Evolutionary conservation across 1,284 basidiomycete species (phyloP), one percentile per base, ranked within the genome.

Genomic region (Coniophora puteana): DNA sequence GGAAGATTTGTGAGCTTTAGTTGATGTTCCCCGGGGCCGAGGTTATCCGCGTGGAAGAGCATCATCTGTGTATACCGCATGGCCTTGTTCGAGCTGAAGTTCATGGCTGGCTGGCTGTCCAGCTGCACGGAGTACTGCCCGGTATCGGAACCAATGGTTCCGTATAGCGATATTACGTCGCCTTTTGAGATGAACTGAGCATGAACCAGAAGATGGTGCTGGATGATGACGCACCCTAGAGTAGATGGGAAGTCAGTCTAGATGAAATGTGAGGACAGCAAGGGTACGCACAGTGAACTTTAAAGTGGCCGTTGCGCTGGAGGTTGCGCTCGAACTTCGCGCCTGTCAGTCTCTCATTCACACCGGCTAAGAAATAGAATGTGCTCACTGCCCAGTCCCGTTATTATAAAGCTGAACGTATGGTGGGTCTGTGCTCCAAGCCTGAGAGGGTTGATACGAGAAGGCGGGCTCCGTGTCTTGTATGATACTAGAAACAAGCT

Each of bases 371-470:
- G 10, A 8, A 27, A 27, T 27, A 22, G 32, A 8, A 22, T 18
- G 11, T 10, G 39, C 51, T 48, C 29, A 53, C 53, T 51, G 47
- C 26, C 50, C 52, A 26, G 44, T 48, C 11, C 36, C 25, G 25
- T 25, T 32, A 25, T 32, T 32, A 22, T 33, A 40, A 34, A 33
- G 14, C 21, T 31, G 32, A 5, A 40, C 14, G 13, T 24, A 4
- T 14, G 28, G 16, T 11, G 40, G 40, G 22, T 30, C 36, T 4
- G 33, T 41, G 23, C 29, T 41, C 40, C 40, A 41, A 20, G 33
- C 32, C 13, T 18, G 22, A 12, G 13, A 7, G 10, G 25, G 24
- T 6, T 23, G n/a, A 20, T 36, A 41, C 6, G 14, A 12, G 24
- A 41, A 41, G n/a, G 16, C 16, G 23, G 33, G n/a, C 14, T 36